Evolutionary conservation across 805 yeast species (phyloP).

Genomic region (Spathaspora passalidarum): DNA sequence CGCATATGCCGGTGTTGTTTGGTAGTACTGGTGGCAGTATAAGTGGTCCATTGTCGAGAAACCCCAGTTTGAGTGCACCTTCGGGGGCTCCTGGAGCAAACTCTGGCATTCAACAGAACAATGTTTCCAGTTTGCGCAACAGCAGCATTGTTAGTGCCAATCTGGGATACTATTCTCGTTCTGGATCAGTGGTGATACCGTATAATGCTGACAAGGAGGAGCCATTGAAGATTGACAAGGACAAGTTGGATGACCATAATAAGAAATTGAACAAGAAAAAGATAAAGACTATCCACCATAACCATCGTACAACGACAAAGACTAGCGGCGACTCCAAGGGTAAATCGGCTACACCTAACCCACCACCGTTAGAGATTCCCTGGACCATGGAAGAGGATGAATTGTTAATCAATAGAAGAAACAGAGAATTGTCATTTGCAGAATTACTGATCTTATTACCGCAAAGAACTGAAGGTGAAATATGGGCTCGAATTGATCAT

Average conservation of each 20-base stretch:
- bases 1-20: slow-evolving; percentile 41
- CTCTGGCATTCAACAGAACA: slow-evolving; percentile 32
- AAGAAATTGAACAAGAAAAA: slow-evolving; percentile 9
- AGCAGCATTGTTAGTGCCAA: slow-evolving; percentile 32
- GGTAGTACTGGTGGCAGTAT: slow-evolving; percentile 38
- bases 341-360: slow-evolving; percentile 10
- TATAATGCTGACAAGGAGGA: slow-evolving; percentile 26
- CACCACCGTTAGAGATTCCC: slow-evolving; percentile 28
- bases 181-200: slow-evolving; percentile 38
- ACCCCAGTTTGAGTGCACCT: slow-evolving; percentile 35
- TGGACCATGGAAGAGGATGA: slow-evolving; percentile 75
- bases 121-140: slow-evolving; percentile 38
- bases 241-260: slow-evolving; percentile 12
- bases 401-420: slow-evolving; percentile 49
- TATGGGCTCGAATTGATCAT: slow-evolving; percentile 56
- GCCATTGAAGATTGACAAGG: slow-evolving; percentile 17
- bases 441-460: slow-evolving; percentile 75
- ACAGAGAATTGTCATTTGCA: slow-evolving; percentile 61
- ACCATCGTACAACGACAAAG: not conserved
- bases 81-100: not conserved
- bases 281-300: not conserved
- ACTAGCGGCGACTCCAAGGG: slow-evolving; percentile 5
- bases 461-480: slow-evolving; percentile 70
- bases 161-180: slow-evolving; percentile 32
- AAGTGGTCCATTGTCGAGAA: slow-evolving; percentile 37